Evolutionary conservation across 2,329 filamentous ascomycete species (phyloP), one percentile per base, ranked within the genome.

Genomic region (Aspergillus ustus): DNA sequence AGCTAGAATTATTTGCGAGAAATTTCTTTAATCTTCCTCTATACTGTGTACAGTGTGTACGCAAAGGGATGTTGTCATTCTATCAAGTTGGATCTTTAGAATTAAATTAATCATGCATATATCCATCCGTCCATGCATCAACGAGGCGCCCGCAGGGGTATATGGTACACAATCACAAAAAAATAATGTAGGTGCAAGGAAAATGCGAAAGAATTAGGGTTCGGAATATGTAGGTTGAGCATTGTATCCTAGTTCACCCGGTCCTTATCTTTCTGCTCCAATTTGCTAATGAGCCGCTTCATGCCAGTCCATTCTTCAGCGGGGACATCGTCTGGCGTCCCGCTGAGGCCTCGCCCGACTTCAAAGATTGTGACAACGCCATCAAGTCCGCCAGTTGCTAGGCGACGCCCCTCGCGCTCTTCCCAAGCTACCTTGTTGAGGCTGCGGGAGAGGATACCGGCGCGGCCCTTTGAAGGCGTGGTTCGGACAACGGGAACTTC

Each of bases 361-460:
- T 99, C 95, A 73, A 98, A 99, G 7, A 99, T 87, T 0, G 91
- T 97, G 22, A 97, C 83, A 1, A 92, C 88, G 11, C 94, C 94
- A 72, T 97, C 93, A 63, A 99, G 89, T 4, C 95, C 95, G 49
- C 95, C 96, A 0, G 93, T 93, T 1, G 94, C 95, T 54, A 98
- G 81, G 55, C 91, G 86, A 77, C 90, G 91, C 52, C 95, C 96
- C 73, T 97, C 93, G 49, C 87, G 89, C 70, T 89, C 88, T 79
- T 99, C 95, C 95, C 95, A 99, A 0, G 92, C 90, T 48, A 97
- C 82, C 80, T 95, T 96, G 78, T 99, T 99, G 71, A 99, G 79
- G 74, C 93, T 96, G 80, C 92, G 90, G 61, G 89, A 91, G 70
- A 94, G 84, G 75, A 92, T 87, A 29, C 87, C 86, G 65, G 76